phyloP scores from a whole-genome alignment of 768 basidiomycete species.

The Obba rivulosa region DNA sequence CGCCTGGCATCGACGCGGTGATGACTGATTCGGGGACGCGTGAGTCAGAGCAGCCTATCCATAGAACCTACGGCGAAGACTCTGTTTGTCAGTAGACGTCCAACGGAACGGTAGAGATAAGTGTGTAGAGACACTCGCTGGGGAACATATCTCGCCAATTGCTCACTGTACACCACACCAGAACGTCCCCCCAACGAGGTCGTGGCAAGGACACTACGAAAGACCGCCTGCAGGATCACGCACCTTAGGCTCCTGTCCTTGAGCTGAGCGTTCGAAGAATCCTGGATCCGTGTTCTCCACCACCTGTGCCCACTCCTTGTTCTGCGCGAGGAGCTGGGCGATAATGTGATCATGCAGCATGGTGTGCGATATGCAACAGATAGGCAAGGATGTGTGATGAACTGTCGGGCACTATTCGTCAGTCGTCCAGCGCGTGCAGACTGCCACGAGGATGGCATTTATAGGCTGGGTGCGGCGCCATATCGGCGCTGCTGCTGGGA shows the following conservation, averaged over 20 bases:
- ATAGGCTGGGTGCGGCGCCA: too few species aligned
- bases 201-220: not conserved
- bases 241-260: conserved; percentile 6
- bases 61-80: conserved; percentile 46
- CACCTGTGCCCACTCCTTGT: conserved; percentile 5
- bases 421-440: too few species aligned
- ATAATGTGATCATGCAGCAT: not conserved
- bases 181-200: too few species aligned
- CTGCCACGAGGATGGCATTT: too few species aligned
- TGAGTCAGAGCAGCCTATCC: conserved; percentile 83
- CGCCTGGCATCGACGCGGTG: conserved; percentile 61
- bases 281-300: conserved; percentile 1
- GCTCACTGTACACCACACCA: not conserved
- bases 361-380: not conserved
- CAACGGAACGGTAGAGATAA: not conserved
- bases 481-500: too few species aligned
- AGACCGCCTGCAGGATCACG: not conserved
- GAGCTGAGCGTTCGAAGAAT: not conserved
- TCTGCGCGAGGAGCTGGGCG: conserved; percentile 3
- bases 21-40: conserved; percentile 76
- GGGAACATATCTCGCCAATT: not conserved
- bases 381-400: too few species aligned
- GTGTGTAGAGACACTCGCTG: not conserved
- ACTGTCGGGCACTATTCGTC: too few species aligned
- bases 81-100: not conserved